Conservation (phyloP, 2,329 filamentous ascomycete genomes). For the Hypoxylon sp. region DNA sequence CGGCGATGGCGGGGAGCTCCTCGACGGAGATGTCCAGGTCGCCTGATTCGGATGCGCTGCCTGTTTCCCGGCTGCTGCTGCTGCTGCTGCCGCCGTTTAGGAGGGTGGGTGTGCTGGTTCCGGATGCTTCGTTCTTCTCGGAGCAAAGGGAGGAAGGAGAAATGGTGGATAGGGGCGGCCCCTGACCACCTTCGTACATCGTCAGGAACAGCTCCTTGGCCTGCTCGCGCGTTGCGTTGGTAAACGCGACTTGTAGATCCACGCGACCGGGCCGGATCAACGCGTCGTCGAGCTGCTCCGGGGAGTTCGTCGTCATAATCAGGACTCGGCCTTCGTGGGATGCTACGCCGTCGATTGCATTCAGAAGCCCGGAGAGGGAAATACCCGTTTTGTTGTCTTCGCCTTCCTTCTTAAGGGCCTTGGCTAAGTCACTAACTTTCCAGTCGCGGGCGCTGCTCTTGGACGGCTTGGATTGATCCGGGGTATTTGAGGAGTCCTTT, state of each 20-base stretch:
- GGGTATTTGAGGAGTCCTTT: constrained; percentile 28
- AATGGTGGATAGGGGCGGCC: not conserved
- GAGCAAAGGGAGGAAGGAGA: constrained; percentile 24
- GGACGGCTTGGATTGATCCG: not conserved
- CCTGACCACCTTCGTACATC: constrained; percentile 67
- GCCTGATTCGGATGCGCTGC: constrained; percentile 13
- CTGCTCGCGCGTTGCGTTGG: constrained; percentile 68
- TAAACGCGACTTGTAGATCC: constrained; percentile 78
- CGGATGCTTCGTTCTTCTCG: constrained; percentile 29
- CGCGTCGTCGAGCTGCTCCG: constrained; percentile 79
- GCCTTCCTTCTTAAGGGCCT: constrained; percentile 60
- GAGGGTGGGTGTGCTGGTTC: not conserved
- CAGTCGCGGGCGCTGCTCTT: constrained; percentile 50
- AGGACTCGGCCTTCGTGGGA: constrained; percentile 84
- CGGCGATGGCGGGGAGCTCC: constrained; percentile 63
- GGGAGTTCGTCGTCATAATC: constrained; percentile 86
- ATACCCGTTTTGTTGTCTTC: constrained; percentile 66
- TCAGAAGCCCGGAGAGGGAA: constrained; percentile 83
- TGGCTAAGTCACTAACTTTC: constrained; percentile 61
- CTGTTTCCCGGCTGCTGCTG: not conserved
- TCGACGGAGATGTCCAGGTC: constrained; percentile 56
- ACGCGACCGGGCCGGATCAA: constrained; percentile 81
- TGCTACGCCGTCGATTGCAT: constrained; percentile 86
- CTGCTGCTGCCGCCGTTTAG: not conserved
- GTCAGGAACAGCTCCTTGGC: constrained; percentile 71